phyloP scores from a whole-genome alignment of 352 stramenopile genomes.

The Phytophthora ramorum region DNA sequence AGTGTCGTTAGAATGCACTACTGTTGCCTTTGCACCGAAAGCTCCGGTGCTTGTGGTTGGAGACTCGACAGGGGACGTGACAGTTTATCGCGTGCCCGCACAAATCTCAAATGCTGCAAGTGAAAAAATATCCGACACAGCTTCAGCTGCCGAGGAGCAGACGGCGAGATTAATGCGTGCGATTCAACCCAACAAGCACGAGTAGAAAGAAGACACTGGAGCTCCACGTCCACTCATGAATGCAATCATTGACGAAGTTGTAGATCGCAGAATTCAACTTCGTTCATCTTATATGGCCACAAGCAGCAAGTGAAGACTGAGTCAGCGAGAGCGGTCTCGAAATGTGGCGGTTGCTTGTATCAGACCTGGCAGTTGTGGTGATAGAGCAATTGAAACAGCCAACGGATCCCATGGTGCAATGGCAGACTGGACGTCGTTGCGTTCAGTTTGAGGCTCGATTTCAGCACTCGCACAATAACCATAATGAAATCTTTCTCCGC shows the following conservation, averaged over 20 bases:
- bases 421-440: background rate
- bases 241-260: background rate
- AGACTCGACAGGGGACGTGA: constrained; percentile 79
- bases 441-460: constrained; percentile 26
- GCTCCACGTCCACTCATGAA: background rate
- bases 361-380: background rate
- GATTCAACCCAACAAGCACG: constrained; percentile 64
- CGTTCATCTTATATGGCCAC: too few species aligned
- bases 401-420: background rate
- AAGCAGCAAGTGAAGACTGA: too few species aligned
- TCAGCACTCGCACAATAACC: background rate
- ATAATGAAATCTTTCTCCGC: constrained; percentile 6
- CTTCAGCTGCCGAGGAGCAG: constrained; percentile 56
- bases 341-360: constrained; percentile 2
- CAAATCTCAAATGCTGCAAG: constrained; percentile 33
- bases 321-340: background rate
- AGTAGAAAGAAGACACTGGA: constrained; percentile 24
- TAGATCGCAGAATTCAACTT: background rate
- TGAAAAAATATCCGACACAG: constrained; percentile 17
- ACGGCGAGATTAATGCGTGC: constrained; percentile 55
- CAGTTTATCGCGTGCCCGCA: constrained; percentile 70
- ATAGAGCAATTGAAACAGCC: constrained; percentile 8
- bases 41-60: constrained; percentile 80
- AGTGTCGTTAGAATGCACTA: constrained; percentile 70
- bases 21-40: constrained; percentile 70